phyloP scores from a whole-genome alignment of 768 basidiomycete genomes.

The Cantharellus anzutake region DNA sequence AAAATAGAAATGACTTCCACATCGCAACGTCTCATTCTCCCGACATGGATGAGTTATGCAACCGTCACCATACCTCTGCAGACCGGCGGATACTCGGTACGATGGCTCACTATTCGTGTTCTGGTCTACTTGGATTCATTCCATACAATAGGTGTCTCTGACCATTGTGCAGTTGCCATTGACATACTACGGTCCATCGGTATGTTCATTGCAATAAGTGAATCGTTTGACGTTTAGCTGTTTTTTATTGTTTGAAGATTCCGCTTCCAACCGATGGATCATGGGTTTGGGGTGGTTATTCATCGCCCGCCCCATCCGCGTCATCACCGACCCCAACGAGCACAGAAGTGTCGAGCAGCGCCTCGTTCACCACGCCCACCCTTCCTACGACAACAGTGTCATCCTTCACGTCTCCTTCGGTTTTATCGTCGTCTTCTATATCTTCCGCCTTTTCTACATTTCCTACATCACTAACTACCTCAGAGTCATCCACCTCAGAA shows the following conservation, averaged over 20 bases:
- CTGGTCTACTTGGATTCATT: too few relatives aligned
- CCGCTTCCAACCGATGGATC: constrained; percentile 3
- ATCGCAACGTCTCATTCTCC: background rate
- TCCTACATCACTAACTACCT: background rate
- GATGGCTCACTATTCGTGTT: too few relatives aligned
- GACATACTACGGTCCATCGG: constrained; percentile 7
- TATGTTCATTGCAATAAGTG: background rate
- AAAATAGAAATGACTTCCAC: background rate
- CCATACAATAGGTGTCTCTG: too few relatives aligned
- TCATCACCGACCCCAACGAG: background rate
- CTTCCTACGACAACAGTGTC: background rate
- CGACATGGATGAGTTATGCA: background rate
- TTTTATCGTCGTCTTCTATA: background rate
- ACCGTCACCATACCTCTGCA: background rate
- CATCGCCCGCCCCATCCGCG: background rate
- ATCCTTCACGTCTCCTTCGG: background rate
- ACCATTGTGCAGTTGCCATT: constrained; percentile 4
- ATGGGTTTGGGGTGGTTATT: constrained; percentile 1
- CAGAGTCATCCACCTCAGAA: background rate
- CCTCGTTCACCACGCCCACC: background rate
- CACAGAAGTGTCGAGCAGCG: background rate
- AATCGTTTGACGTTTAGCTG: background rate
- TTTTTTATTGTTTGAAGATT: background rate
- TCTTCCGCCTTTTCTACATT: background rate
- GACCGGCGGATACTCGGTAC: background rate